Conservation (phyloP, 176 grass and related monocot genomes). For the Musa troglodytarum region DNA sequence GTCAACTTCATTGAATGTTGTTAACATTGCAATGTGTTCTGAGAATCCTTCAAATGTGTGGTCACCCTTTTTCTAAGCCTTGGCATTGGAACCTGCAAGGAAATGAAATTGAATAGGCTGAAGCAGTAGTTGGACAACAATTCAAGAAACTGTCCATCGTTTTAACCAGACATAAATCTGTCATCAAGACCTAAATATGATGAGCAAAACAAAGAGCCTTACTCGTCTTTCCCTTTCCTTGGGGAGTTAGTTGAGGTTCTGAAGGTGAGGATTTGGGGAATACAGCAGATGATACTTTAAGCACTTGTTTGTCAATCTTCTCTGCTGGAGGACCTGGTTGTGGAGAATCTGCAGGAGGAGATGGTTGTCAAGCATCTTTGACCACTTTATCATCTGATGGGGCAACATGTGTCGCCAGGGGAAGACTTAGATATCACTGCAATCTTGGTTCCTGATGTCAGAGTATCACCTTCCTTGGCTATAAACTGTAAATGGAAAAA, state of each 20-base stretch:
- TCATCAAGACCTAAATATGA: neutral
- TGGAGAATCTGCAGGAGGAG: conserved; percentile 28
- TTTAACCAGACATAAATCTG: neutral
- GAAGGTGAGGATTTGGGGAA: conserved; percentile 49
- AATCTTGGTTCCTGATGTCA: conserved; percentile 90
- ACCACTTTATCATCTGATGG: conserved; percentile 66
- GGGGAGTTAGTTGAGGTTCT: conserved; percentile 82
- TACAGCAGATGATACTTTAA: conserved; percentile 27
- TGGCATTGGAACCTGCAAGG: conserved; percentile 75
- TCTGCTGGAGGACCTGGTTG: conserved; percentile 31
- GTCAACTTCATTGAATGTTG: conserved; percentile 98
- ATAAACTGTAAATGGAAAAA: conserved; percentile 37
- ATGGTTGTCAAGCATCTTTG: conserved; percentile 37
- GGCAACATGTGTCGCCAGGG: conserved; percentile 75
- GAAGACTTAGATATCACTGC: conserved; percentile 91
- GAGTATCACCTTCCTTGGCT: conserved; percentile 83
- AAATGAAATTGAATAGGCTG: neutral
- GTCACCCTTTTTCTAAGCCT: conserved; percentile 93
- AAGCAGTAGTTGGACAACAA: neutral
- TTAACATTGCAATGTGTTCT: conserved; percentile 91
- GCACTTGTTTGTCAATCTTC: conserved; percentile 23
- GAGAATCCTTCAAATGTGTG: conserved; percentile 95
- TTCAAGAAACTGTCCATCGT: neutral
- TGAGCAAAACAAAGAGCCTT: conserved; percentile 18
- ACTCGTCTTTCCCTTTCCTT: conserved; percentile 85